Evolutionary conservation across 805 yeast species (phyloP), one percentile per base, ranked within the genome.

Genomic region (Ogataea ramenticola): DNA sequence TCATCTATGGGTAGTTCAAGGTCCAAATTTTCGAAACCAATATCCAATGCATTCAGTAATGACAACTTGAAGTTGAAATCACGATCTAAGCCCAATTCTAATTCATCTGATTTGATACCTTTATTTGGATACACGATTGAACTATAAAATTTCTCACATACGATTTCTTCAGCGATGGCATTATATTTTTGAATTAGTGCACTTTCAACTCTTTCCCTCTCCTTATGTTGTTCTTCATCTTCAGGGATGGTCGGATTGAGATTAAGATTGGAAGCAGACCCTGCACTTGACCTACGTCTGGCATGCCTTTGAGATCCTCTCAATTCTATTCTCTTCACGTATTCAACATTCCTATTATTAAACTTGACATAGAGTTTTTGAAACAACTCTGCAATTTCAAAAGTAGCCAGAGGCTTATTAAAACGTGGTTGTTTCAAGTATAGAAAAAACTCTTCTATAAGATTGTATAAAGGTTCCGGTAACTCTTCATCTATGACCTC

Each of bases 341-440:
- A 53, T 9, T 47, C 49, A 2, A 39, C 16, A n/a, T 49, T 47
- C 31, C 49, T 55, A 10, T 38, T 17, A 43, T 56, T 51, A 41
- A 64, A 65, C 10, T 57, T 55, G 16, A 49, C 41, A 40, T 60
- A 65, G 38, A 65, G 64, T n/a, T 52, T 51, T 36, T 64, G 67
- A 41, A 64, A 64, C 22, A 65, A 46, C 26, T 58, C 62, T 1
- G 66, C 60, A 26, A 65, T 58, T 44, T 65, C 67, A 44, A 54
- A 56, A 35, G 60, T 53, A 12, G 66, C 65, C 38, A 64, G 50
- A 0, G 68, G 66, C 41, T 58, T 55, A n/a, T 60, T 54, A 48
- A 64, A 65, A 33, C 61, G 50, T 2, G 70, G 70, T 41, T 60
- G 64, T 40, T 62, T 59, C 21, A 65, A 52, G 36, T 55, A 65